Evolutionary conservation across 352 stramenopile species (phyloP).

Genomic region (Globisporangium spiculum): DNA sequence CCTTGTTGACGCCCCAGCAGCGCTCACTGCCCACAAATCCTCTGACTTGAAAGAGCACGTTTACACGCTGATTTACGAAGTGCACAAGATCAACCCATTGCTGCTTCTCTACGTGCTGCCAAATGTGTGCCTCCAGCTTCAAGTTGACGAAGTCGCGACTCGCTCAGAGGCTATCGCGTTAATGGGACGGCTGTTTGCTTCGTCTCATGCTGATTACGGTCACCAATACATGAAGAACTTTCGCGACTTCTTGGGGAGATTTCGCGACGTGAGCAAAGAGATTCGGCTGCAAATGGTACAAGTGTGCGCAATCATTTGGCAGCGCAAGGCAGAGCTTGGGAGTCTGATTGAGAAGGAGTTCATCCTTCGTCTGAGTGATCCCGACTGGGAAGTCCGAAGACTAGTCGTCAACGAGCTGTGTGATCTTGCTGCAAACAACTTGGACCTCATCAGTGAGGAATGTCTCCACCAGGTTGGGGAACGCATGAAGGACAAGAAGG

Average conservation of each 20-base stretch:
- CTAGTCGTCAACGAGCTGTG: constrained; percentile 78
- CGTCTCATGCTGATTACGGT: constrained; percentile 64
- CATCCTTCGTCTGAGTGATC: constrained; percentile 63
- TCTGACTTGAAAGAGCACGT: constrained; percentile 79
- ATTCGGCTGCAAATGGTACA: constrained; percentile 85
- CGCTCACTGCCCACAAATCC: constrained; percentile 25
- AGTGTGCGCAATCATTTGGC: constrained; percentile 66
- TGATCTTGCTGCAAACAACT: constrained; percentile 69
- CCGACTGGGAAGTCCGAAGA: constrained; percentile 81
- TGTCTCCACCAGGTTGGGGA: constrained; percentile 75
- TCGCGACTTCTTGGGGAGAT: constrained; percentile 81
- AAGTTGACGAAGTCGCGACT: constrained; percentile 84
- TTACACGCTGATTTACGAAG: constrained; percentile 78
- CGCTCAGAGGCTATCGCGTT: constrained; percentile 71
- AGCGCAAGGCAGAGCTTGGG: constrained; percentile 61
- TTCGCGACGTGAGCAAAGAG: constrained; percentile 83
- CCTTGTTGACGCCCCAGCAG: constrained; percentile 48
- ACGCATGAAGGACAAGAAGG: constrained; percentile 88
- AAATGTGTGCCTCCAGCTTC: constrained; percentile 84
- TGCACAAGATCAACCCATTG: constrained; percentile 78
- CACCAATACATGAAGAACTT: constrained; percentile 83
- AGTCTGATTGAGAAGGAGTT: constrained; percentile 71
- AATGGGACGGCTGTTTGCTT: constrained; percentile 80
- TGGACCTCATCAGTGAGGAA: constrained; percentile 64
- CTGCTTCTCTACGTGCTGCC: constrained; percentile 79